A percentile compares a stretch with the other conserved stretches of the same genome.
These are phyloP conservation scores for Orbilia blumenaviensis DNA, from an alignment of 2,329 filamentous ascomycete genomes.

Conservation along the genomic window DNA sequence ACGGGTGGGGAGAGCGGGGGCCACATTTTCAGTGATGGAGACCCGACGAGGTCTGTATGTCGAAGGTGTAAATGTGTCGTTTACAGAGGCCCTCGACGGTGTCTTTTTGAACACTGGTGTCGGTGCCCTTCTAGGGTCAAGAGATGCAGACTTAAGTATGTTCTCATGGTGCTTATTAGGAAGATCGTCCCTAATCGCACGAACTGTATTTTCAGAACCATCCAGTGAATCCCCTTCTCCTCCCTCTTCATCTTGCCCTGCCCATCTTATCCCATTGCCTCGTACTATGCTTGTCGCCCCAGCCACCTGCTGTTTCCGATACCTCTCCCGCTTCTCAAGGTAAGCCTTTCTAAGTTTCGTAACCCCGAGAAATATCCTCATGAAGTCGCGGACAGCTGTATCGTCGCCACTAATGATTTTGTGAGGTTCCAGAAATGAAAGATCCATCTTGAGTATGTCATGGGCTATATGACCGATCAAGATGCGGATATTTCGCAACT, in stretches of 20 bases:
- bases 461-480: conserved; percentile 83
- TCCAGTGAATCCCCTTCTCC: conserved; percentile 16
- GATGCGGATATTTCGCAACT: conserved; percentile 50
- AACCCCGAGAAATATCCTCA: conserved; percentile 51
- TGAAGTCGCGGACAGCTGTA: conserved; percentile 40
- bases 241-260: not conserved
- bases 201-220: conserved; percentile 42
- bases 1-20: conserved; percentile 11
- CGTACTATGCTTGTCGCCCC: conserved; percentile 11
- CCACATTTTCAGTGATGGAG: conserved; percentile 12
- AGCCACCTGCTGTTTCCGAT: conserved; percentile 15
- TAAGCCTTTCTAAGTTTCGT: conserved; percentile 45
- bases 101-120: conserved; percentile 15
- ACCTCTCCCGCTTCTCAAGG: conserved; percentile 26
- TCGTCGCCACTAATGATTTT: conserved; percentile 47
- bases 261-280: not conserved
- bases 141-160: not conserved
- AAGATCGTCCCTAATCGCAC: conserved; percentile 4
- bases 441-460: conserved; percentile 85
- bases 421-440: conserved; percentile 70
- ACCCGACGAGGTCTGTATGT: conserved; percentile 14
- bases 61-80: conserved; percentile 22
- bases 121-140: conserved; percentile 7
- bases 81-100: conserved; percentile 22
- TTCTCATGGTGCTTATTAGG: not conserved